These are phyloP conservation scores for Candida endomychidarum DNA, from an alignment of 805 yeast genomes.

Conservation along the genomic window DNA sequence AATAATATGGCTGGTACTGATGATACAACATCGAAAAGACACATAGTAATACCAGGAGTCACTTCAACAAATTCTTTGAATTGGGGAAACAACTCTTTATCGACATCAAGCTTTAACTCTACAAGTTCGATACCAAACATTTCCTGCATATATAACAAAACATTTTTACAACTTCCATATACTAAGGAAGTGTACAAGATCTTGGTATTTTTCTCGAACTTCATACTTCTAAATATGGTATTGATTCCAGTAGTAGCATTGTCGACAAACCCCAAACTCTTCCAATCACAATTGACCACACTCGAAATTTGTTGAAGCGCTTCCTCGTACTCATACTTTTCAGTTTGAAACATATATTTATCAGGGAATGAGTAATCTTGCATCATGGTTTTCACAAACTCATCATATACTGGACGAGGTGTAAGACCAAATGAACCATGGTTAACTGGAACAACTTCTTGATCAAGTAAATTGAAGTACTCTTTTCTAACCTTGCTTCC, in stretches of 20 bases:
- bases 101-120: conserved; percentile 32
- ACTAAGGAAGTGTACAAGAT: conserved; percentile 50
- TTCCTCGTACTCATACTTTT: conserved; percentile 26
- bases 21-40: conserved; percentile 56
- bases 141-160: conserved; percentile 43
- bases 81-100: conserved; percentile 29
- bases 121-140: conserved; percentile 30
- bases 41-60: conserved; percentile 31
- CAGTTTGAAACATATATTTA: conserved; percentile 31
- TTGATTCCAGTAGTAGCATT: conserved; percentile 66
- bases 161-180: conserved; percentile 56
- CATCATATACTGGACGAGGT: conserved; percentile 48
- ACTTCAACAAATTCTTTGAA: conserved; percentile 15
- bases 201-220: conserved; percentile 51
- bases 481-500: conserved; percentile 51
- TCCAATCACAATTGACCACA: conserved; percentile 43
- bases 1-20: conserved; percentile 64
- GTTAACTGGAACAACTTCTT: conserved; percentile 48
- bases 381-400: conserved; percentile 25
- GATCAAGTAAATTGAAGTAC: conserved; percentile 45
- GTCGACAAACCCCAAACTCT: conserved; percentile 50
- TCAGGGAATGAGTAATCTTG: conserved; percentile 47
- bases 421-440: conserved; percentile 66
- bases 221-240: conserved; percentile 53
- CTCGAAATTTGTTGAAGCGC: conserved; percentile 40